A percentile compares a stretch with the other conserved stretches of the same genome.
phyloP scores from a whole-genome alignment of 2,329 filamentous ascomycete genomes.

The Moelleriella libera region DNA sequence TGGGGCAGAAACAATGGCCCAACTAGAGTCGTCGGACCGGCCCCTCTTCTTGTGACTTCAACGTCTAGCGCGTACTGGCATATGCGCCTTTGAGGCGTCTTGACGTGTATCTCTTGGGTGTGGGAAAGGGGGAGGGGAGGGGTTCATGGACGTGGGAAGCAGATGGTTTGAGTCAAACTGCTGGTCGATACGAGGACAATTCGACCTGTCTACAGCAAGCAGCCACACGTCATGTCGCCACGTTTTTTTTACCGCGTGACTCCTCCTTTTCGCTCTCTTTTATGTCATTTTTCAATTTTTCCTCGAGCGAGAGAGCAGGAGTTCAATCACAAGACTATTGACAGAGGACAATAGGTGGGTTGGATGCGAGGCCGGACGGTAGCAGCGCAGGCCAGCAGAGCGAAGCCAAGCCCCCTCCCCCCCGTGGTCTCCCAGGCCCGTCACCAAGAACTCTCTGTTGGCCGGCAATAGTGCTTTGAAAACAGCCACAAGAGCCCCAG shows the following conservation, averaged over 20 bases:
- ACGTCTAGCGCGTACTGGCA: neutral
- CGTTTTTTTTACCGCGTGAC: no score
- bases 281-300: neutral
- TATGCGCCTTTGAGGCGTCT: neutral
- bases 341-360: neutral
- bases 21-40: neutral
- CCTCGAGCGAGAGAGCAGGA: neutral
- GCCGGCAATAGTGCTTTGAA: slow-evolving; percentile 2
- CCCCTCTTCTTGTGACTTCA: neutral
- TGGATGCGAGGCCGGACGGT: neutral
- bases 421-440: neutral
- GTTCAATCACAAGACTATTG: neutral
- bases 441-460: neutral
- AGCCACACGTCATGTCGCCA: no score
- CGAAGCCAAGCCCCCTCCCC: neutral
- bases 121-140: neutral
- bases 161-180: neutral
- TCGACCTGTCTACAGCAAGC: neutral
- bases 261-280: neutral
- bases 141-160: no score
- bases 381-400: neutral
- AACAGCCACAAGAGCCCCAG: slow-evolving; percentile 6
- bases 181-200: neutral
- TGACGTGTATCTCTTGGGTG: neutral
- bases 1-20: neutral